Base-by-base conservation (phyloP, 177 flowering plant genomes). In the Vitis hybrid region DNA sequence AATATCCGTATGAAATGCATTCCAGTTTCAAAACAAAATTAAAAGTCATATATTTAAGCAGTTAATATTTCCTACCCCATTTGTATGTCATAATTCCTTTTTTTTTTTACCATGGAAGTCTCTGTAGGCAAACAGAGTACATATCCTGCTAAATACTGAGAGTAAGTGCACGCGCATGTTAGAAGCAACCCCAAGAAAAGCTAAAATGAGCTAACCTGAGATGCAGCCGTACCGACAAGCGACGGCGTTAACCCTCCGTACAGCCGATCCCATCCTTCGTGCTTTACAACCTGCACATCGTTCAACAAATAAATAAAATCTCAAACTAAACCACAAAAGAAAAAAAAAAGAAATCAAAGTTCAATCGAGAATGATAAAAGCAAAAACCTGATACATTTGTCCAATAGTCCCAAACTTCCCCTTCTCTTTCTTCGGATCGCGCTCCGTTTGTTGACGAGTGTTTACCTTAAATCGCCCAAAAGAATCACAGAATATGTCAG, bases 241-340 rank as follows among this genome's bases (percentile, higher is more conserved):
- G 99, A 94, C 14, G 99, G 99, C 65, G 76, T 45, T 62, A 94
- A 83, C 12, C 99, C 99, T 56, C 98, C 89, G 65, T 93, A 94
- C 71, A 94, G 84, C 53, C 92, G 85, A 51, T 39, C 86, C 98
- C 95, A 93, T 51, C 98, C 98, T 68, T 92, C 98, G 1, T 87
- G 84, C 51, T 89, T 83, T 8, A 91, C 92, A 60, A 94, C 98
- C 98, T 94, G 64, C 59, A 60, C 13, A 66, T 26, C 39, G 39
- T 15, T 16, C 18, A 74, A 39, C n/a, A 16, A 56, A 53, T 70
- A 60, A 65, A 50, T 14, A 13, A 26, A 49, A 67, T 64, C 16
- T 2, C 60, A 31, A 52, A 55, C 29, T 16, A 55, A 57, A 15
- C 31, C 63, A 1, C 18, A 50, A 15, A 45, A 12, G 2, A 6